A percentile compares a stretch with the other conserved stretches of the same genome.
Evolutionary conservation across 805 yeast species (phyloP).

Genomic region (Myxozyma vanderwaltii): DNA sequence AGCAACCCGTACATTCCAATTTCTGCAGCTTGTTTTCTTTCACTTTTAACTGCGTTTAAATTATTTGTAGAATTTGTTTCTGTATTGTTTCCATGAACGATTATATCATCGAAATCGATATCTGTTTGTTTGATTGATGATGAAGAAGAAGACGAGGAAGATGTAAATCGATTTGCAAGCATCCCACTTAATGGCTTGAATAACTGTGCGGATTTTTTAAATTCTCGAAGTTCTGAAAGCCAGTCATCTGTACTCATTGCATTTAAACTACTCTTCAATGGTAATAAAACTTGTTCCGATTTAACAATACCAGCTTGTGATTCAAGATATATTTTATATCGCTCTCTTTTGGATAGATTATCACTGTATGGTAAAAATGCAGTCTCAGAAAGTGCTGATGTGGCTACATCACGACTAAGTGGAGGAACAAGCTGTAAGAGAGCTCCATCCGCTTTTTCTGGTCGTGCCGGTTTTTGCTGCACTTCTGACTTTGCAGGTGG

Average conservation of each 20-base stretch:
- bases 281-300: not conserved
- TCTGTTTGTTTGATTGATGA: not conserved
- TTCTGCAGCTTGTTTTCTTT: constrained; percentile 32
- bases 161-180: constrained; percentile 37
- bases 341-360: constrained; percentile 29
- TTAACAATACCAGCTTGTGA: constrained; percentile 20
- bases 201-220: constrained; percentile 35
- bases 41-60: not conserved
- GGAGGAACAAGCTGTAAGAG: constrained; percentile 6
- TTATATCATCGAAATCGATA: constrained; percentile 11
- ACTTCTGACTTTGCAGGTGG: constrained; percentile 31
- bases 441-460: not conserved
- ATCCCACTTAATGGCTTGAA: constrained; percentile 37
- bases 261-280: not conserved
- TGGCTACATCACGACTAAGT: constrained; percentile 20
- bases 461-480: not conserved
- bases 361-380: constrained; percentile 33
- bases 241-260: not conserved
- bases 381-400: constrained; percentile 28
- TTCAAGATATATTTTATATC: constrained; percentile 36
- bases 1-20: constrained; percentile 35
- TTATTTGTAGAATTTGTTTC: not conserved
- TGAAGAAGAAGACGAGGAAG: constrained; percentile 7
- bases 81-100: not conserved
- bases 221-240: constrained; percentile 36